Base-by-base conservation (phyloP, 2,329 filamentous ascomycete genomes). In the Colletotrichum tanaceti region DNA sequence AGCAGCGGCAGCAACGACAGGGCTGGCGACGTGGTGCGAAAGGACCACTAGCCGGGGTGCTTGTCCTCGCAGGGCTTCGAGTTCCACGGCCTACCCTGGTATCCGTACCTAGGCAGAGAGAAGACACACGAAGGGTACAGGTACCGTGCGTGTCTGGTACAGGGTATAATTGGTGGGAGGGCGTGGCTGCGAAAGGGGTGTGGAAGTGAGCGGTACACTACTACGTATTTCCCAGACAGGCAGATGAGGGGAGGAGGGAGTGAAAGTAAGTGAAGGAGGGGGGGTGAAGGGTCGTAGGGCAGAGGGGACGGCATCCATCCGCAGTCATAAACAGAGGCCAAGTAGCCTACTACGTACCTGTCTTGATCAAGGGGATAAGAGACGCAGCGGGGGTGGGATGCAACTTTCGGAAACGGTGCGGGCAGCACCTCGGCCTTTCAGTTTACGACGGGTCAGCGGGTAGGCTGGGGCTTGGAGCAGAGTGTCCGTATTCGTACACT, bases 1-100 rank as follows among this genome's bases (percentile, higher is more conserved):
- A 49, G 50, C 58, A 49, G 50, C 43, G 57, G 58, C 58, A 65
- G 54, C 60, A 68, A 58, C 41, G 60, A 49, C 65, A 65, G 61
- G 65, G 65, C 61, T 65, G 65, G 65, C 53, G 38, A 59, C 52
- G 64, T 52, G 24, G 53, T 39, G 44, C 32, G 22, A 35, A 22
- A 54, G 39, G 41, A 22, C 58, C 39, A 47, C 39, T 46, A 46
- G n/a, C 24, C 55, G 39, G 28, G 49, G 58, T 49, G 49, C 63
- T 39, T 61, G 58, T 62, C 58, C 50, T 47, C 39, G 65, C 53
- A 64, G 47, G 65, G 47, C 54, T 47, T 68, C n/a, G n/a, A 64
- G 53, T 18, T 58, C 20, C 54, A 50, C 54, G 57, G 53, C 55
- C 55, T 58, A 58, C 57, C 39, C 43, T 58, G 24, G 43, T 32